Percentiles rank a stretch among this genome's conserved stretches.
Evolutionary conservation across 1,284 basidiomycete species (phyloP).

Genomic region (Singerocomus inundabilis): DNA sequence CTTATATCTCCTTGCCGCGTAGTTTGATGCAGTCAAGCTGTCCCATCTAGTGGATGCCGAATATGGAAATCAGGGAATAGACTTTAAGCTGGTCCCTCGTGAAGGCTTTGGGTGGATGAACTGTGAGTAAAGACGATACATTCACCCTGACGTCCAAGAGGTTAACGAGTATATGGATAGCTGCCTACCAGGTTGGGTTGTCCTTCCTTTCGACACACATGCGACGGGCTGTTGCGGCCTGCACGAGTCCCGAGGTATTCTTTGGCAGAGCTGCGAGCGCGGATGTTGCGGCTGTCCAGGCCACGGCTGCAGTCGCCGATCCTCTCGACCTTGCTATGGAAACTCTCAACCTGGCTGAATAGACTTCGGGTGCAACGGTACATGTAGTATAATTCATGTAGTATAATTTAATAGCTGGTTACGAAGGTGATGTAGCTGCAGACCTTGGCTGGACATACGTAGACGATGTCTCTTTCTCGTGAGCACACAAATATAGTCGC

Average conservation of each 20-base stretch:
- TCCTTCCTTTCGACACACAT: conserved; percentile 94
- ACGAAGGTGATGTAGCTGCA: conserved; percentile 6
- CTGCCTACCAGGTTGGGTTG: conserved; percentile 91
- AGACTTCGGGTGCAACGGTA: conserved; percentile 9
- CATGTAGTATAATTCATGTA: conserved; percentile 9
- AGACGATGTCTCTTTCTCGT: background rate
- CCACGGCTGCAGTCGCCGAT: conserved; percentile 47
- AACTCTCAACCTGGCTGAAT: conserved; percentile 36
- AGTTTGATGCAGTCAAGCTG: conserved; percentile 95
- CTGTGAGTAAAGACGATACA: conserved; percentile 45
- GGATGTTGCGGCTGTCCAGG: conserved; percentile 38
- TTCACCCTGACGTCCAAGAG: conserved; percentile 22
- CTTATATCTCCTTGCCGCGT: conserved; percentile 10
- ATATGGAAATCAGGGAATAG: conserved; percentile 97
- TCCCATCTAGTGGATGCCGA: conserved; percentile 97
- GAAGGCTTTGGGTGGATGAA: conserved; percentile 99
- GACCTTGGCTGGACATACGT: conserved; percentile 6
- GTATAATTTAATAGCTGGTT: conserved; percentile 13
- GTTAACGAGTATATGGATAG: conserved; percentile 38
- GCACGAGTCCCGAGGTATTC: conserved; percentile 89
- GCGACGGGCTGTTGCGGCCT: conserved; percentile 91
- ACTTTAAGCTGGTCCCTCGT: conserved; percentile 94
- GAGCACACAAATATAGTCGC: background rate
- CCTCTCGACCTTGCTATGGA: conserved; percentile 74
- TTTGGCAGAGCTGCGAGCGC: conserved; percentile 54